Base-by-base conservation (phyloP, 805 yeast species). In the Tanozyma kutaoensis region DNA sequence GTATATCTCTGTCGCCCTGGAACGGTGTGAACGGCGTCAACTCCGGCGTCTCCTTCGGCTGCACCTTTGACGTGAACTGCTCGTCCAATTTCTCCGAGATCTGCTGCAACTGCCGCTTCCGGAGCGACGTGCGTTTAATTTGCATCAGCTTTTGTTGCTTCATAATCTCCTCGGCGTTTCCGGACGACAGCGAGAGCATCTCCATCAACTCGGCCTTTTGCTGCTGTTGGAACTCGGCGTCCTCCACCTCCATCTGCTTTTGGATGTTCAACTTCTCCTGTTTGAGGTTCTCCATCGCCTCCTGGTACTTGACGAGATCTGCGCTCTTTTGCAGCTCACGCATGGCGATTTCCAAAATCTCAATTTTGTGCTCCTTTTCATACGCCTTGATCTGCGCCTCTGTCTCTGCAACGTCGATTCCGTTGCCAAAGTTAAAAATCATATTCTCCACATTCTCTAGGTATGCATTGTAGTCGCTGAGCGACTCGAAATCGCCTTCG, bases 21-120 rank as follows among this genome's bases (percentile, higher is more conserved):
- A 88, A 88, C 7, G 97, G 97, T 8, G 97, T 85, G 49, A 86
- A 88, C 12, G 97, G 97, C 6, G 49, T 38, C 22, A 31, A 32
- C 24, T 25, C 28, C 12, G 53, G 46, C 24, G 5, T 6, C 14
- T 9, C 12, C 23, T 48, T 42, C 24, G 41, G 23, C 28, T 44
- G 41, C 36, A 55, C 48, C n/a, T n/a, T n/a, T n/a, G n/a, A n/a
- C n/a, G n/a, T n/a, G 30, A 56, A 54, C 35, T 50, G 55, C 24
- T 50, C 54, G 29, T 59, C 65, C 28, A 58, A 43, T 38, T 76
- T 80, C 34, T 66, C 72, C 32, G 75, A 70, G 12, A 77, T 66
- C 35, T 67, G 67, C 35, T 62, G 68, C 24, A 73, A 53, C 36
- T 70, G 73, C 32, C 69, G 66, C 38, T 78, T 64, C 44, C 85